Evolutionary conservation across 352 stramenopile species (phyloP), one percentile per base, ranked within the genome.

Genomic region (Phytopythium vexans): DNA sequence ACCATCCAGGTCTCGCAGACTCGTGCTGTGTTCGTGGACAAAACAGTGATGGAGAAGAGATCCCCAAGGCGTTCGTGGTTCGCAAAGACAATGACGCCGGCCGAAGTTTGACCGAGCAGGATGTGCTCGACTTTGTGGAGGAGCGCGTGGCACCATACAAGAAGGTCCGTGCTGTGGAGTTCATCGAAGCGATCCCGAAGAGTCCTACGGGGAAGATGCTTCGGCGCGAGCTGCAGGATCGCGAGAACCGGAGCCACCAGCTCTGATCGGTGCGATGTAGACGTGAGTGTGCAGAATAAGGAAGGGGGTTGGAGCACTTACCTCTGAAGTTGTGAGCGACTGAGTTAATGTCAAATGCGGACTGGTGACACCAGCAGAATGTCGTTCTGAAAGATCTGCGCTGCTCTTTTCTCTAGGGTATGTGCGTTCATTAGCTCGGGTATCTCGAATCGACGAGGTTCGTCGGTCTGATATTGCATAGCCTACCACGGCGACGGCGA

Each of bases 161-260:
- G 67, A 80, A 92, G 54, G 68, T 98, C 31, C 72, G 81, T 41
- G 82, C 83, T 41, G 79, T 98, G 45, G 56, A 88, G 38, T 97
- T 98, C 68, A 74, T 91, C 10, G 85, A 97, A 49, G 60, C 58
- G 27, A 95, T 98, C 57, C 89, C 90, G 7, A 97, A 97, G 60
- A 95, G 68, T 32, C 70, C 86, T 4, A 83, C 78, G 36, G 93
- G 91, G 16, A 98, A 98, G 74, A 96, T 98, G 63, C 66, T 98
- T 40, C 76, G 93, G 16, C 71, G 89, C 15, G 57, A 92, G 16
- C 64, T 97, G 35, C 70, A 84, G 33, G 62, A 70, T 32, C 50
- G 60, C 10, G 59, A 76, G 52, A 78, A 74, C 54, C 53, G 55
- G 16, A 39, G 60, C 6, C 63, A 68, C 42, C 8, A 53, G 16